A percentile compares a stretch with the other conserved stretches of the same genome.
phyloP scores from a whole-genome alignment of 2,329 filamentous ascomycete species.

The Fusarium pseudocircinatum region DNA sequence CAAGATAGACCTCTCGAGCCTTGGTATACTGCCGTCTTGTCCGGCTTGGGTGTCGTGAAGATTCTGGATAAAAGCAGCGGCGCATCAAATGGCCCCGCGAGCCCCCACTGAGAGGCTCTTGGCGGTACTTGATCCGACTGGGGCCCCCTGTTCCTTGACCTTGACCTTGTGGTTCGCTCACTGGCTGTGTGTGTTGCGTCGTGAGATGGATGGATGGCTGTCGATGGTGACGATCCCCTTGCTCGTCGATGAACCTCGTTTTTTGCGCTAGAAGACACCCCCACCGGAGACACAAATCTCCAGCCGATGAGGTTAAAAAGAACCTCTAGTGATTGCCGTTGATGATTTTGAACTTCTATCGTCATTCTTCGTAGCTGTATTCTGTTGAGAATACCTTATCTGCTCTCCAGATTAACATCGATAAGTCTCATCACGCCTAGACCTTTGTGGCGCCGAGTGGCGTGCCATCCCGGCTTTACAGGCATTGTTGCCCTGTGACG shows the following conservation, averaged over 20 bases:
- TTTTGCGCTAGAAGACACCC: slow-evolving; percentile 15
- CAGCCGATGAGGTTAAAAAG: slow-evolving; percentile 27
- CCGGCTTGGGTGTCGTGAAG: slow-evolving; percentile 28
- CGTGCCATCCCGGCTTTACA: slow-evolving; percentile 27
- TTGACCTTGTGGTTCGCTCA: not conserved
- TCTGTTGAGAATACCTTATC: not conserved
- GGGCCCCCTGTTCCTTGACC: slow-evolving; percentile 14
- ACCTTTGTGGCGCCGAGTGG: slow-evolving; percentile 36
- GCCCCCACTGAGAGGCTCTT: slow-evolving; percentile 37
- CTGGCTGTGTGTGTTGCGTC: slow-evolving; percentile 5
- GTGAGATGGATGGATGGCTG: slow-evolving; percentile 2
- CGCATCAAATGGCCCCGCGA: slow-evolving; percentile 25
- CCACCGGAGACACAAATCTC: slow-evolving; percentile 20
- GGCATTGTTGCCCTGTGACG: slow-evolving; percentile 42
- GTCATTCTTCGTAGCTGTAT: not conserved
- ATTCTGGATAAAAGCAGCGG: slow-evolving; percentile 32
- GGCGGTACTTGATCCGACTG: slow-evolving; percentile 26
- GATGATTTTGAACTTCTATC: not conserved
- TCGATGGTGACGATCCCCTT: slow-evolving; percentile 20
- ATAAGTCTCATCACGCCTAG: slow-evolving; percentile 20
- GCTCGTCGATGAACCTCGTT: slow-evolving; percentile 2
- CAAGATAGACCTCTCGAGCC: not conserved
- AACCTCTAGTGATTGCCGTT: slow-evolving; percentile 4
- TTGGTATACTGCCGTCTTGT: slow-evolving; percentile 24
- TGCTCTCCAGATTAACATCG: not conserved